These are phyloP conservation scores for Tuber calosporum DNA, from an alignment of 495 filamentous ascomycete genomes.

Conservation along the genomic window DNA sequence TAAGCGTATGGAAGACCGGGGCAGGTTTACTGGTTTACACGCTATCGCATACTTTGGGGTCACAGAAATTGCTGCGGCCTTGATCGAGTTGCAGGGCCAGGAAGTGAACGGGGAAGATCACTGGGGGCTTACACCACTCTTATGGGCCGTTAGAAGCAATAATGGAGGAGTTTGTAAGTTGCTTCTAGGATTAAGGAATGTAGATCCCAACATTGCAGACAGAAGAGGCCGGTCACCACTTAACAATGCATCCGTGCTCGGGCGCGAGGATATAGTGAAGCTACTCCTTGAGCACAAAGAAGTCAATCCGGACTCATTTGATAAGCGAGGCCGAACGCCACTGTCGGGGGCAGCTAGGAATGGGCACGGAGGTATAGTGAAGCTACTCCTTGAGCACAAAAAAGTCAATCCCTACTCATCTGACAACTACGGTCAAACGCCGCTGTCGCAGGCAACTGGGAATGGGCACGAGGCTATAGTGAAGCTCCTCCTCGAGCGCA, in stretches of 20 bases:
- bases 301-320: no score
- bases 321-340: no score
- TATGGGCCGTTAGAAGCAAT: background rate
- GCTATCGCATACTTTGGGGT: background rate
- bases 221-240: conserved; percentile 40
- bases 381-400: conserved; percentile 22
- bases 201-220: background rate
- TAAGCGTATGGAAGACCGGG: no score
- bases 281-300: no score
- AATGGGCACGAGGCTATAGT: background rate
- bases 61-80: background rate
- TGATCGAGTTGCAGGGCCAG: background rate
- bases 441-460: background rate
- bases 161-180: background rate
- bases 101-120: background rate
- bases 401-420: no score
- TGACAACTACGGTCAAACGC: no score
- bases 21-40: background rate
- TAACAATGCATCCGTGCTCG: no score
- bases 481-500: background rate
- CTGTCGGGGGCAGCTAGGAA: conserved; percentile 37
- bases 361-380: conserved; percentile 41
- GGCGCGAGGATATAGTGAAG: no score
- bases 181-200: background rate
- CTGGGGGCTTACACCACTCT: background rate